Conservation (phyloP, 192 early-diverging fungal species). For the Linnemannia exigua region DNA sequence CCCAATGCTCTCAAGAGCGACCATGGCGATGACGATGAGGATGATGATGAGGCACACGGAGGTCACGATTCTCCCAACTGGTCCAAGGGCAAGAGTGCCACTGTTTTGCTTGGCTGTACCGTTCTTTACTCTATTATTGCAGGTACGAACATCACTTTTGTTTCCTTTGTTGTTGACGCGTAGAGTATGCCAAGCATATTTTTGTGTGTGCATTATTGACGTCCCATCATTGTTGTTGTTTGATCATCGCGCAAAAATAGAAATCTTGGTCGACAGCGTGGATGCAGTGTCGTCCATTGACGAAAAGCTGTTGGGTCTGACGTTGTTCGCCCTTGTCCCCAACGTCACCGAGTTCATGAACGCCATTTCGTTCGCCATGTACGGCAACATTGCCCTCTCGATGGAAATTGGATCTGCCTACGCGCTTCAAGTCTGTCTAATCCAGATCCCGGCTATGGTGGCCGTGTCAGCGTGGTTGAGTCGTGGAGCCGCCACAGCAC, state of each 20-base stretch:
- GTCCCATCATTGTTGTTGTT: background rate
- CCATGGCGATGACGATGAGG: conserved; percentile 64
- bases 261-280: conserved; percentile 91
- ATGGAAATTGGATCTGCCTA: conserved; percentile 98
- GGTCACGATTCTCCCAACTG: conserved; percentile 96
- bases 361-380: conserved; percentile 94
- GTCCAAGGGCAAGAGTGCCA: conserved; percentile 82
- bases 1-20: conserved; percentile 43
- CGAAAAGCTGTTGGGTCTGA: conserved; percentile 94
- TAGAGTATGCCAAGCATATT: background rate
- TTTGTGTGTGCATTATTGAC: background rate
- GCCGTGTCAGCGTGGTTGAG: conserved; percentile 80
- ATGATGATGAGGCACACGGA: conserved; percentile 71
- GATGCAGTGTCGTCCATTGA: conserved; percentile 81
- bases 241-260: conserved; percentile 36
- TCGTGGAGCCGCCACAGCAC: background rate
- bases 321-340: conserved; percentile 96
- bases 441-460: conserved; percentile 96
- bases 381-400: conserved; percentile 85
- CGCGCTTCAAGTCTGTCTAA: conserved; percentile 92
- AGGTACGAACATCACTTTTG: conserved; percentile 32
- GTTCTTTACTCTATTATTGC: conserved; percentile 90
- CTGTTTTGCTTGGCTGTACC: conserved; percentile 87
- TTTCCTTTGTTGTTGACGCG: background rate
- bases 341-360: conserved; percentile 96